phyloP scores from a whole-genome alignment of 106 monocot species.

The Iris macrosiphon region DNA sequence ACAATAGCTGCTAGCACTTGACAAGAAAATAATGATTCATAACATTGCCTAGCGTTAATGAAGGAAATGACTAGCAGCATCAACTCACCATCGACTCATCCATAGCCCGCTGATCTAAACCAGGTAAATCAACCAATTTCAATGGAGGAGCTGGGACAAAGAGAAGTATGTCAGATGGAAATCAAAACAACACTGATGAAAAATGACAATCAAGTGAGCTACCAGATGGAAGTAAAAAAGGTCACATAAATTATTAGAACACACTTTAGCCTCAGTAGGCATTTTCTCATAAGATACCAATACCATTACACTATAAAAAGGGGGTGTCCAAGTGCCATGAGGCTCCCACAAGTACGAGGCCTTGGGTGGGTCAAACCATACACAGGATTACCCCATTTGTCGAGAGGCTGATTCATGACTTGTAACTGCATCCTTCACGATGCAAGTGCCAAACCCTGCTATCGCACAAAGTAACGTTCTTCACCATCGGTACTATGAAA shows the following conservation, averaged over 20 bases:
- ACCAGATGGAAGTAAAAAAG: not conserved
- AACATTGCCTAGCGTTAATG: not conserved
- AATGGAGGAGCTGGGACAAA: slow-evolving; percentile 71
- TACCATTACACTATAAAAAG: not conserved
- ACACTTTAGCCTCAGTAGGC: too few species aligned
- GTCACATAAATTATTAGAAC: not conserved
- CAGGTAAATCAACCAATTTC: slow-evolving; percentile 87
- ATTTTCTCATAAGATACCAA: too few species aligned
- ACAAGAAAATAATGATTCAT: not conserved
- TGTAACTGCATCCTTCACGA: too few species aligned
- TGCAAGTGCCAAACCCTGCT: too few species aligned
- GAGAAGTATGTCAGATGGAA: slow-evolving; percentile 12
- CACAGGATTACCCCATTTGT: too few species aligned
- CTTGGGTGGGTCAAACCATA: too few species aligned
- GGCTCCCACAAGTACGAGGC: not conserved
- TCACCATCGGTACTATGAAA: too few species aligned
- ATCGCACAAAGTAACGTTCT: too few species aligned
- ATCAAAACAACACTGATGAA: not conserved
- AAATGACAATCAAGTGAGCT: not conserved
- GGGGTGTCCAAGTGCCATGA: not conserved
- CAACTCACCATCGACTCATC: slow-evolving; percentile 78
- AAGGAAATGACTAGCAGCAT: not conserved
- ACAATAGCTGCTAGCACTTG: not conserved
- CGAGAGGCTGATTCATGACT: too few species aligned
- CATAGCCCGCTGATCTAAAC: slow-evolving; percentile 74